A percentile compares a stretch with the other conserved stretches of the same genome.
These are phyloP conservation scores for Stylosanthes scabra DNA, from an alignment of 331 rosid species.

Conservation along the genomic window DNA sequence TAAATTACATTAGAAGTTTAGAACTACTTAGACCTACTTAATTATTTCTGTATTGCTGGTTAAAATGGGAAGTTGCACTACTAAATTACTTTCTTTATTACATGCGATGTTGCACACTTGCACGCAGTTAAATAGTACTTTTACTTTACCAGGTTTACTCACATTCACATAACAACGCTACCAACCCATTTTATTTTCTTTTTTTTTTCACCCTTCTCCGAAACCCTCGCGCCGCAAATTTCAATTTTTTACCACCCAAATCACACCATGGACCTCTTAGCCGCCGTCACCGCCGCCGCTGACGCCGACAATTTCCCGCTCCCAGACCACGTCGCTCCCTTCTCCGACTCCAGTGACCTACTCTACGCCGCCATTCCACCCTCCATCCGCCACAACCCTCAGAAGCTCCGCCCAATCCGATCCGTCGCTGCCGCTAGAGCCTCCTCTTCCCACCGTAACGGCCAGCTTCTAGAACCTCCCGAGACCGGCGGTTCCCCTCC, in stretches of 20 bases:
- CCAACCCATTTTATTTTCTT: slow-evolving; percentile 32
- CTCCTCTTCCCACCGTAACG: slow-evolving; percentile 8
- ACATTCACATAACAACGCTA: slow-evolving; percentile 21
- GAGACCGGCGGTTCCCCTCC: background rate
- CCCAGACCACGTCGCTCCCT: slow-evolving; percentile 63
- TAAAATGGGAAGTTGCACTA: too few species aligned
- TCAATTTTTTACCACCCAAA: slow-evolving; percentile 36
- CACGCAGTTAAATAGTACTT: background rate
- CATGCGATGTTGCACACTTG: background rate
- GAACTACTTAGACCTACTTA: too few species aligned
- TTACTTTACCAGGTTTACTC: slow-evolving; percentile 31
- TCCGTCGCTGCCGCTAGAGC: slow-evolving; percentile 31
- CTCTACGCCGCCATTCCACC: slow-evolving; percentile 49
- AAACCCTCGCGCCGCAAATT: slow-evolving; percentile 54
- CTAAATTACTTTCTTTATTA: too few species aligned
- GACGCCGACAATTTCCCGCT: slow-evolving; percentile 55
- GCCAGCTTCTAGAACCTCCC: slow-evolving; percentile 18
- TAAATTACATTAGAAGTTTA: too few species aligned
- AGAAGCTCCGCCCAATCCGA: slow-evolving; percentile 87
- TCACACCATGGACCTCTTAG: slow-evolving; percentile 54
- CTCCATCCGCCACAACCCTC: slow-evolving; percentile 50
- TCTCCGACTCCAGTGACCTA: slow-evolving; percentile 69
- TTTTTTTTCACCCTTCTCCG: slow-evolving; percentile 30
- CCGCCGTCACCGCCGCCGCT: slow-evolving; percentile 57
- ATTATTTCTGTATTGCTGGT: too few species aligned